Base-by-base conservation (phyloP, 2,329 filamentous ascomycete genomes). In the Colletotrichum shisoi region DNA sequence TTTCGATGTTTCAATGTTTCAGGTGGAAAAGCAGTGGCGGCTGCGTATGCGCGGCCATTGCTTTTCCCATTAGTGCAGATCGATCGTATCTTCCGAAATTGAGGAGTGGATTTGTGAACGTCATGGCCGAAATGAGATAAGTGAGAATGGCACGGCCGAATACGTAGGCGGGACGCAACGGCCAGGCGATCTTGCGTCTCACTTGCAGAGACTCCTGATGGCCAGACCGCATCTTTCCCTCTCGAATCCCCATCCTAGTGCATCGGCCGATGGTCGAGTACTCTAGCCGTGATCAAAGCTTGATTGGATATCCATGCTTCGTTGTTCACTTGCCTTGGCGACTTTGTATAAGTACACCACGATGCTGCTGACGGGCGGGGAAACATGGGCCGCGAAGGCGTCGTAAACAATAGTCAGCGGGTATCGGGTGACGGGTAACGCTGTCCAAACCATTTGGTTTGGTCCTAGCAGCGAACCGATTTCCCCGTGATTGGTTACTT, bases 1-100 rank as follows among this genome's bases (percentile, higher is more conserved):
- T 60, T 48, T 59, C 48, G 62, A 65, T 68, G 61, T 65, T 68
- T 68, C 65, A 57, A 51, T 49, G 61, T 68, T 68, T 68, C 65
- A 68, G 65, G 65, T 60, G 48, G 54, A 34, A 67, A 67, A 61
- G 56, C 34, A 49, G 61, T 64, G 61, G 48, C 40, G 31, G 31
- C 8, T 34, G 31, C 8, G 31, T 34, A 7, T 62, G 44, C 54
- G 48, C 52, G 49, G 53, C 46, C 63, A 53, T 57, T 58, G 53
- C 46, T 67, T 68, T 60, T 56, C n/a, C 19, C 61, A 31, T 49
- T 65, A 65, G 65, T 56, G 49, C 56, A 68, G 65, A 68, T 68
- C 65, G 65, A 65, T 68, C 65, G 59, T 67, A 67, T 48, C 60
- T 48, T 67, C 64, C 64, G 65, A 68, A 60, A 68, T 68, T 68